Percentiles rank a stretch among this genome's conserved stretches.
These are phyloP conservation scores for Phascolomyces articulosus DNA, from an alignment of 371 early-diverging fungal species.

Conservation along the genomic window DNA sequence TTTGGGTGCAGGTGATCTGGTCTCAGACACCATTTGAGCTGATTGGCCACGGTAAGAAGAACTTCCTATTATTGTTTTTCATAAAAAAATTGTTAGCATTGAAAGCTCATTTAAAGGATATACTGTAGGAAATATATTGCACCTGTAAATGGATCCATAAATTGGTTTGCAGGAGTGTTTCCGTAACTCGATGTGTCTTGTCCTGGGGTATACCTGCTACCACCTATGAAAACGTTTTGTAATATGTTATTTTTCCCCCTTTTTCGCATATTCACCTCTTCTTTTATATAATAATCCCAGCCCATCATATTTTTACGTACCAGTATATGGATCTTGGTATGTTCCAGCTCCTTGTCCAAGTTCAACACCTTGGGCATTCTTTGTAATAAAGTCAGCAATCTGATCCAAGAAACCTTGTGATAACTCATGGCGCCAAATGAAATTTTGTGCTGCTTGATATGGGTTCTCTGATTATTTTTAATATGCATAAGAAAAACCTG, in stretches of 20 bases:
- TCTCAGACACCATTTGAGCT: constrained; percentile 21
- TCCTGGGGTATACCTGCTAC: constrained; percentile 47
- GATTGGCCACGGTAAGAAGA: constrained; percentile 6
- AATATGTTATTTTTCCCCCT: too few relatives aligned
- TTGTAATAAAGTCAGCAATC: constrained; percentile 91
- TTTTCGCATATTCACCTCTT: too few relatives aligned
- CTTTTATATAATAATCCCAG: too few relatives aligned
- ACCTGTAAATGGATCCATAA: constrained; percentile 58
- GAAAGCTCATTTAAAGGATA: not conserved
- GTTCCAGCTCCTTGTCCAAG: constrained; percentile 38
- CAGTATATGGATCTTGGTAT: constrained; percentile 75
- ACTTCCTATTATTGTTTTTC: constrained; percentile 7
- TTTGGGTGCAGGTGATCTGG: constrained; percentile 26
- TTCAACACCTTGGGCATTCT: constrained; percentile 76
- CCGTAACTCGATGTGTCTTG: constrained; percentile 1
- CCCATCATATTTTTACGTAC: constrained; percentile 20
- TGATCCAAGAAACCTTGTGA: constrained; percentile 86
- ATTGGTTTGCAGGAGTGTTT: constrained; percentile 9
- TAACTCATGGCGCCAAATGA: constrained; percentile 81
- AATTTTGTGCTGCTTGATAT: constrained; percentile 90
- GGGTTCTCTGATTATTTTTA: constrained; percentile 89
- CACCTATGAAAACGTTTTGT: too few relatives aligned
- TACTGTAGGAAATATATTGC: constrained; percentile 3
- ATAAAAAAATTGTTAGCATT: not conserved
- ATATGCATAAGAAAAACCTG: too few relatives aligned